Evolutionary conservation across 1,139 yeast genomes (phyloP), one percentile per base, ranked within the genome.

Genomic region (Pichia sp.): DNA sequence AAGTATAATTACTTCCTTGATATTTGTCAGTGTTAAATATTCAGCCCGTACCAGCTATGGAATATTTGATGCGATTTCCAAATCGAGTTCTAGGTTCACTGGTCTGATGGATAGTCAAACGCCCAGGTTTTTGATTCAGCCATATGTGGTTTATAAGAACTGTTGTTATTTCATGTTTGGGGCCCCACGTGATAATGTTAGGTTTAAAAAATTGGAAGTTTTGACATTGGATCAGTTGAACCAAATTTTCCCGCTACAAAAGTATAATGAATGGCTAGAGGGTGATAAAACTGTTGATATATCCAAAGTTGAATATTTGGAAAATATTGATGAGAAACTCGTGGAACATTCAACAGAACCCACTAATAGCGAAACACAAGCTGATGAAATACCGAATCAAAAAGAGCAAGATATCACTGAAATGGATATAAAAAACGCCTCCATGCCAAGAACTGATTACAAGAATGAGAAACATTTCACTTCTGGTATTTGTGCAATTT

Each of bases 401-500:
- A 52, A 47, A 5, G 45, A 41, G 28, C 37, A 35, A 26, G 50
- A 49, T 36, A 48, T 46, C 41, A 37, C 44, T 33, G 60, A 57
- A 33, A 36, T 47, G 42, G 33, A 41, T 29, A 39, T 46, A 5
- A n/a, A 29, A 5, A 33, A 38, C 3, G 16, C 36, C 4, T 31
- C 33, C 4, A 7, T 26, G 11, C 3, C n/a, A 1, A 10, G 23
- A 8, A 26, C 27, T 9, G 41, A 32, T 11, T 11, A n/a, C 16
- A 74, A 67, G 37, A 16, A 16, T 16, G 33, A 31, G 33, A 64
- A 72, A 40, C 85, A 77, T 57, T 80, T 69, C 54, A 75, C 80
- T 34, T 80, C 86, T 1, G 92, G 87, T n/a, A 64, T 76, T 3
- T 85, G 95, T 68, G 90, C 92, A 26, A 82, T 85, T 52, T 85